Percentiles rank a stretch among this genome's conserved stretches.
These are phyloP conservation scores for Rhodotorula mucilaginosa DNA, from an alignment of 1,284 basidiomycete species.

Conservation along the genomic window DNA sequence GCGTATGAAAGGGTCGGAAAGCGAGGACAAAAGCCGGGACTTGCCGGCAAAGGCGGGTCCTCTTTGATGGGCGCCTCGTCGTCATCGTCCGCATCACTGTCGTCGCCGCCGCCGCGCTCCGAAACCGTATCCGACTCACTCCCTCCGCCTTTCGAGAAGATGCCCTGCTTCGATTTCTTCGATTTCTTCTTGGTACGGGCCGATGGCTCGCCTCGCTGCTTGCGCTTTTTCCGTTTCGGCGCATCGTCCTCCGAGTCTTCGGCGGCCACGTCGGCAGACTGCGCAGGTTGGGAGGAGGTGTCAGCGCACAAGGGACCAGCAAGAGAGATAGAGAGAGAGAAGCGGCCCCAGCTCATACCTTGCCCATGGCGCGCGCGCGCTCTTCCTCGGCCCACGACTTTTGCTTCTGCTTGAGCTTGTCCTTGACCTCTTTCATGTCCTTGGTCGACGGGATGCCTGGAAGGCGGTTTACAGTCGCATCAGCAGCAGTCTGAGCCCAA, in stretches of 20 bases:
- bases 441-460: constrained; percentile 34
- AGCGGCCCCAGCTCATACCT: too few species aligned
- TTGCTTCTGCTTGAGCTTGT: constrained; percentile 24
- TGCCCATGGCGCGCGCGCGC: constrained; percentile 22
- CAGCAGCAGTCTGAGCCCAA: too few species aligned
- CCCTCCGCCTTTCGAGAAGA: neutral
- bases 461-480: neutral
- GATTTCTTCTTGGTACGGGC: neutral
- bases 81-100: constrained; percentile 11
- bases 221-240: constrained; percentile 25
- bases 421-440: constrained; percentile 31
- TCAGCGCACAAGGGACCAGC: neutral
- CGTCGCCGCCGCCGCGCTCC: neutral
- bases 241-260: constrained; percentile 15
- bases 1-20: neutral
- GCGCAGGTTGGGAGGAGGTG: neutral
- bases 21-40: neutral
- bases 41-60: constrained; percentile 30
- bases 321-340: neutral
- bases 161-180: neutral
- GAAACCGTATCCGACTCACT: neutral
- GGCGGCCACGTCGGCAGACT: constrained; percentile 5
- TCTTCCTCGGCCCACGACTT: constrained; percentile 28
- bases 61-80: constrained; percentile 5
- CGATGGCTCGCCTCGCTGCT: constrained; percentile 7